Evolutionary conservation across 768 basidiomycete genomes (phyloP).

Genomic region (Chalciporus chontae): DNA sequence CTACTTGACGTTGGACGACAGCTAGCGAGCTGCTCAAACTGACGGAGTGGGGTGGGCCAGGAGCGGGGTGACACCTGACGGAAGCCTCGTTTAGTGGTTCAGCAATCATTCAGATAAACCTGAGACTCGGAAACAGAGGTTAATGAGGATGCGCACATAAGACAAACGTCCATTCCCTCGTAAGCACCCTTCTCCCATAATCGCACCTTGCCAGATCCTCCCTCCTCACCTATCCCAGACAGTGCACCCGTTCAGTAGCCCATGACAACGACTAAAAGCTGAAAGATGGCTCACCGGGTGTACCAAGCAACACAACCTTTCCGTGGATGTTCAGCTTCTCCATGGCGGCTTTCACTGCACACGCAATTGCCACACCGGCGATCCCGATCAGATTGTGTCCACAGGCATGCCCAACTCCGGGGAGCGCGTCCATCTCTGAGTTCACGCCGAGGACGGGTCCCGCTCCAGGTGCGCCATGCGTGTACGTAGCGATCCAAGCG

Average conservation of each 20-base stretch:
- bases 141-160: conserved; percentile 50
- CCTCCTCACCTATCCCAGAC: conserved; percentile 61
- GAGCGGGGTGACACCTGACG: conserved; percentile 74
- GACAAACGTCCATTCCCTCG: conserved; percentile 67
- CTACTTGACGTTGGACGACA: conserved; percentile 51
- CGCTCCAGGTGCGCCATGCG: conserved; percentile 47
- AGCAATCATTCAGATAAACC: not conserved
- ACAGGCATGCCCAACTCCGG: conserved; percentile 64
- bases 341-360: conserved; percentile 60
- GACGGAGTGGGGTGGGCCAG: conserved; percentile 63
- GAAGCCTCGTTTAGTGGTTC: too few relatives aligned
- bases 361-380: conserved; percentile 65
- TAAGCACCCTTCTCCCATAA: conserved; percentile 71
- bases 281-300: conserved; percentile 51
- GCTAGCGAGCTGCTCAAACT: conserved; percentile 66
- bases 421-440: conserved; percentile 72
- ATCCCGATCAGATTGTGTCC: conserved; percentile 83
- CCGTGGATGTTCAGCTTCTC: conserved; percentile 60
- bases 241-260: not conserved
- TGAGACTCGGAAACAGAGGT: not conserved
- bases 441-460: conserved; percentile 73
- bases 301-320: conserved; percentile 68
- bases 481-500: conserved; percentile 70
- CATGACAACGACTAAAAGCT: not conserved
- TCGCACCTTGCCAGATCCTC: conserved; percentile 66